Evolutionary conservation across 768 basidiomycete genomes (phyloP).

Genomic region (Exidia glandulosa): DNA sequence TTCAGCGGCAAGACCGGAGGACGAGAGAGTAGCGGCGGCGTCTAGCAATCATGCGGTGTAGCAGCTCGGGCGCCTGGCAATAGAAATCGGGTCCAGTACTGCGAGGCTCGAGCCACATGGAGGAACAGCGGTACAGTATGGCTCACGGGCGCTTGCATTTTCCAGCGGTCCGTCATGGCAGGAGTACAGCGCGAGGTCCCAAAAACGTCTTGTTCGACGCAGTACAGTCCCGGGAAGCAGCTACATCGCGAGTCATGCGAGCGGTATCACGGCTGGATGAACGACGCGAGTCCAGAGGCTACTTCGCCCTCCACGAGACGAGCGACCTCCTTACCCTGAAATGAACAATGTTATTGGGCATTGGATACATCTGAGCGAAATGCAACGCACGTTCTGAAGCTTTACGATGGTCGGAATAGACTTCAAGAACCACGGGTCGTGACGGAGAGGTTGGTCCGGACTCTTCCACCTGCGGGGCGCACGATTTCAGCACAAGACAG

Average conservation of each 20-base stretch:
- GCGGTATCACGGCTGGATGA: neutral
- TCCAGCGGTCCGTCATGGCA: no score
- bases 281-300: neutral
- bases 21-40: no score
- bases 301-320: slow-evolving; percentile 14
- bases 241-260: neutral
- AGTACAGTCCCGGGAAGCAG: neutral
- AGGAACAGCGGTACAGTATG: no score
- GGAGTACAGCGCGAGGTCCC: no score
- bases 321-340: slow-evolving; percentile 5
- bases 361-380: slow-evolving; percentile 1
- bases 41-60: no score
- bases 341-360: neutral
- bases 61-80: no score
- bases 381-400: slow-evolving; percentile 38
- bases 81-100: no score
- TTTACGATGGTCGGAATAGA: slow-evolving; percentile 60
- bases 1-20: no score
- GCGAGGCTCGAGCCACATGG: no score
- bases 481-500: neutral
- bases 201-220: no score
- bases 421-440: slow-evolving; percentile 48
- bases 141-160: no score
- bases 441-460: slow-evolving; percentile 44
- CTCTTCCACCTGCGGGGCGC: slow-evolving; percentile 55